Evolutionary conservation across 345 rosid genomes (phyloP).

Genomic region (Kernera saxatilis): DNA sequence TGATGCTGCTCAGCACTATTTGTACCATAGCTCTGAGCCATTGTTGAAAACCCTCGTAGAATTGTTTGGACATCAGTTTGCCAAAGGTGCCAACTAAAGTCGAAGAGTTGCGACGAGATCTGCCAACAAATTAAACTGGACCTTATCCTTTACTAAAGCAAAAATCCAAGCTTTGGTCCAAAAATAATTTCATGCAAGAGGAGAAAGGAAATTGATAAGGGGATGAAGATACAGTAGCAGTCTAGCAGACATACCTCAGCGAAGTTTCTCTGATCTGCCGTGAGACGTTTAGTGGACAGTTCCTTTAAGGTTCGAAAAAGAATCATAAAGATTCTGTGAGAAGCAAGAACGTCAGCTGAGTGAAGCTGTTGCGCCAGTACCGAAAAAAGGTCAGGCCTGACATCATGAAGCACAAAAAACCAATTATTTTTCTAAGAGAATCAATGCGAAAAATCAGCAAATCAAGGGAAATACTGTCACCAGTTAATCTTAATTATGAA

Average conservation of each 20-base stretch:
- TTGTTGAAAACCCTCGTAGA: constrained; percentile 63
- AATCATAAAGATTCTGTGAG: constrained; percentile 87
- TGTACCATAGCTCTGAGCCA: constrained; percentile 48
- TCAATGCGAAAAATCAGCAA: background rate
- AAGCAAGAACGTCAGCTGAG: constrained; percentile 70
- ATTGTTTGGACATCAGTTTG: constrained; percentile 87
- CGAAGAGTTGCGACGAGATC: constrained; percentile 85
- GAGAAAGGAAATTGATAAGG: background rate
- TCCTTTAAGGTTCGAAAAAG: constrained; percentile 91
- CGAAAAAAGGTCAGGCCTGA: constrained; percentile 87
- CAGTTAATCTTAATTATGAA: background rate
- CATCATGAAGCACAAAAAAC: constrained; percentile 25
- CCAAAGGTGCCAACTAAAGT: constrained; percentile 93
- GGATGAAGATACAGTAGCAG: constrained; percentile 1
- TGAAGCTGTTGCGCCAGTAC: constrained; percentile 77
- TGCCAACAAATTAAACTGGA: constrained; percentile 41
- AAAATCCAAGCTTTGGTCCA: background rate
- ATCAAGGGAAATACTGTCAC: background rate
- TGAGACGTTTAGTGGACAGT: constrained; percentile 85
- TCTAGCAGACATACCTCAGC: constrained; percentile 54
- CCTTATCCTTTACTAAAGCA: constrained; percentile 24
- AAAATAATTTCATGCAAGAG: background rate
- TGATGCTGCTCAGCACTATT: constrained; percentile 54
- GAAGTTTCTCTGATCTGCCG: constrained; percentile 77
- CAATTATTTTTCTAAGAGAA: background rate